Percentiles rank a stretch among this genome's conserved stretches.
phyloP scores from a whole-genome alignment of 2,329 filamentous ascomycete species.

The Fusarium chaquense region DNA sequence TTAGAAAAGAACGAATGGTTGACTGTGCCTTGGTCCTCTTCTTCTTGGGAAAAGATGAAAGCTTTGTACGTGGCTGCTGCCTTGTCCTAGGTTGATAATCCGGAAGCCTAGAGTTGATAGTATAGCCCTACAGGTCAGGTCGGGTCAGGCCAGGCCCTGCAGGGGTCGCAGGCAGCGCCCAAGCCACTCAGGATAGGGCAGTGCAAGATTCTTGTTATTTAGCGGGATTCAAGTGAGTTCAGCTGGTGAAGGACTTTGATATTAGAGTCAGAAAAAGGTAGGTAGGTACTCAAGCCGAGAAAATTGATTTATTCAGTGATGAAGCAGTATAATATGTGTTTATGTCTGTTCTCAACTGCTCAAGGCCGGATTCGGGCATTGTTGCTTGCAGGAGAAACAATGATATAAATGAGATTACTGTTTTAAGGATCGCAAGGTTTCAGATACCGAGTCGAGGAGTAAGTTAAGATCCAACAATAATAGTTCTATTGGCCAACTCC shows the following conservation, averaged over 20 bases:
- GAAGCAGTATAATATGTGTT: background rate
- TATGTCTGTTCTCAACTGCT: background rate
- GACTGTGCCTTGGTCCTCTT: background rate
- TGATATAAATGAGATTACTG: background rate
- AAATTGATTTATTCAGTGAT: background rate
- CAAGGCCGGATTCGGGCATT: constrained; percentile 2
- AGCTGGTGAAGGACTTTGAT: constrained; percentile 15
- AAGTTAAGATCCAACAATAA: background rate
- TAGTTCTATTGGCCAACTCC: background rate
- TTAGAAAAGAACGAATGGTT: background rate
- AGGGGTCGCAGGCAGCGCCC: constrained; percentile 35
- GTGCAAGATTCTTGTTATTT: constrained; percentile 27
- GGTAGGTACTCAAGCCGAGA: background rate
- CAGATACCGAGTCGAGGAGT: background rate
- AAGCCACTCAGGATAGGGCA: constrained; percentile 35
- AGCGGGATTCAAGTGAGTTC: constrained; percentile 39
- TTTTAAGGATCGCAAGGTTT: background rate
- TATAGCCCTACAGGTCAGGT: constrained; percentile 26
- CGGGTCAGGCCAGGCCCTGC: constrained; percentile 26
- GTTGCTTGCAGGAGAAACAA: constrained; percentile 30
- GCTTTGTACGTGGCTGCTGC: constrained; percentile 48
- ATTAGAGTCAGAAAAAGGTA: background rate
- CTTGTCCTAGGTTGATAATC: constrained; percentile 35
- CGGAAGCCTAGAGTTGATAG: constrained; percentile 24
- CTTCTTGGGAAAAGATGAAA: constrained; percentile 9